Evolutionary conservation across 805 yeast species (phyloP), one percentile per base, ranked within the genome.

Genomic region (Wickerhamiella dianesei): DNA sequence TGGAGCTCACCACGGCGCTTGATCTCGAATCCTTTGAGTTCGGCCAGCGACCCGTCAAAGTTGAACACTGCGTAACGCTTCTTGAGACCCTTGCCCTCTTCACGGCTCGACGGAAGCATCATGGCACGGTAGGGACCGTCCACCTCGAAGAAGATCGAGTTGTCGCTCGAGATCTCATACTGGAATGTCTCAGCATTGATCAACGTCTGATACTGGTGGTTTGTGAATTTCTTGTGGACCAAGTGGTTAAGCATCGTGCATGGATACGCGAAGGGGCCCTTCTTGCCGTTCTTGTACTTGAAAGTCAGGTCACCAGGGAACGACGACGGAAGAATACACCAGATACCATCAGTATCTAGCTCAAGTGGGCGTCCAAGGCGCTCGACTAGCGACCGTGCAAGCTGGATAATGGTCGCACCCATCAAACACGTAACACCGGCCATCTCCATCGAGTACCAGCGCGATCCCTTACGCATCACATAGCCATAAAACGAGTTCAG

Each of bases 401-500:
- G 83, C 65, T 94, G 97, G 69, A 92, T 92, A 56, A 92, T 92
- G 0, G 95, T 86, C 0, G 98, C 96, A 45, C 99, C 99, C 0
- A 98, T 92, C 43, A 88, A 71, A 72, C 98, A 94, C 0, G 99
- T 92, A 17, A 92, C 92, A 52, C 99, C 99, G 0, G 98, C 99
- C 98, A 94, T 92, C 64, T 92, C 98, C 92, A 92, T 87, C 0
- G 98, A 92, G 59, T 88, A 92, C 99, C 99, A 92, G 50, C 99
- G 74, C 0, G 98, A 92, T 37, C 98, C 99, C 59, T 92, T 92
- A 65, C 99, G 76, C 98, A 92, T 92, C 13, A 92, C 98, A 59
- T 92, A 92, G 44, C 99, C 99, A 58, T 92, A 92, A 61, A 92
- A 92, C 0, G 97, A 89, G 60, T 92, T 92, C 58, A 92, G 72